Evolutionary conservation across 2,329 filamentous ascomycete genomes (phyloP), one percentile per base, ranked within the genome.

Genomic region (Talaromyces sp.): DNA sequence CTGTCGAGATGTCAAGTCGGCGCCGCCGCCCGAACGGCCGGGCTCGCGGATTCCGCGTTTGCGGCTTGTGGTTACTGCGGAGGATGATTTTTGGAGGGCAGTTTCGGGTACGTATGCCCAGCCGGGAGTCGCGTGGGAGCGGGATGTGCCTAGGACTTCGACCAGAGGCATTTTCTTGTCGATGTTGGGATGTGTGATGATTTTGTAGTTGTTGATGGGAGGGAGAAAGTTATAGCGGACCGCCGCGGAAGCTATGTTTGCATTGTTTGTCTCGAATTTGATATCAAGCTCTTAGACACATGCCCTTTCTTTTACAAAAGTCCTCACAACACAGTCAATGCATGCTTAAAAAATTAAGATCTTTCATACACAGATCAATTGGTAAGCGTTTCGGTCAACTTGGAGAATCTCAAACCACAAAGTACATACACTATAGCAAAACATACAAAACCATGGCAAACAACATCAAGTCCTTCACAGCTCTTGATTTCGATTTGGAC

Each of bases 101-200:
- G 86, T 88, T 74, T 97, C 92, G 35, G 93, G 89, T 1, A 97
- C 91, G 75, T 97, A 97, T 13, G 92, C 92, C 90, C 93, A 98
- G 73, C 94, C 94, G 0, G 94, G 93, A 1, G 92, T 90, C 52
- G 85, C 82, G 52, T 87, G 86, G 16, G 87, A 88, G 67, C 87
- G 87, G 33, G 87, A 82, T 73, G 87, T 88, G 41, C 92, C 90
- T 65, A 97, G 82, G 71, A 96, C 90, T 78, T 96, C 89, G 72
- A 98, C 92, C 72, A 91, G 90, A 70, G 86, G 86, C 84, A 88
- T 89, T 50, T 41, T 63, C 11, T 16, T 19, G 50, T 27, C 0
- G 14, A 5, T 5, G 22, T 43, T 24, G 27, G 5, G 19, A 49
- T 35, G 27, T 22, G 11, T 22, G 47, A 6, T 35, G 50, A 14